These are phyloP conservation scores for Fusarium nygamai DNA, from an alignment of 2,329 filamentous ascomycete species.

Conservation along the genomic window DNA sequence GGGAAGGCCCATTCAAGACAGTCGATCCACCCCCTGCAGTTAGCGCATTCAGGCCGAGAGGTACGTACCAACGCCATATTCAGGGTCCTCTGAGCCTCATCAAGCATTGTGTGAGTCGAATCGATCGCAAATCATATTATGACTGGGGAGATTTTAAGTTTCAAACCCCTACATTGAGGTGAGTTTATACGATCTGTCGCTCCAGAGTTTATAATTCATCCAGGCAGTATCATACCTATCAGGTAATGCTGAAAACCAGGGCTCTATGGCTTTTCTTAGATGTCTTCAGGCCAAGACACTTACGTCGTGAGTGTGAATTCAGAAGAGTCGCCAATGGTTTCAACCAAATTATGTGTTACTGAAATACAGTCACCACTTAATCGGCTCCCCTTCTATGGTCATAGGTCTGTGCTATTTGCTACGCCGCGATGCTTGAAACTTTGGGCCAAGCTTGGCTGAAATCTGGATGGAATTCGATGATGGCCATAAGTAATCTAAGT, in stretches of 20 bases:
- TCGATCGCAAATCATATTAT: not conserved
- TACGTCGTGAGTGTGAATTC: not conserved
- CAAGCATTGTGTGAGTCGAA: not conserved
- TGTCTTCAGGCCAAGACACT: not conserved
- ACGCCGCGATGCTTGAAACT: not conserved
- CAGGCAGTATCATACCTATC: not conserved
- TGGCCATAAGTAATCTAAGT: not conserved
- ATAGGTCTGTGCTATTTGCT: not conserved
- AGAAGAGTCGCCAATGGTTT: not conserved
- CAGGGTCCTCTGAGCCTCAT: constrained; percentile 23
- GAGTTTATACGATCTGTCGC: too few relatives aligned
- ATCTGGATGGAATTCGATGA: not conserved
- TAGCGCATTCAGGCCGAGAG: constrained; percentile 2
- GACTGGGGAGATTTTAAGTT: not conserved
- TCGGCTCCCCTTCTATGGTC: not conserved
- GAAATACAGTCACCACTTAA: not conserved
- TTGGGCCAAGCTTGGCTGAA: not conserved
- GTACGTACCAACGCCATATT: constrained; percentile 11
- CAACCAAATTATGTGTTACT: not conserved
- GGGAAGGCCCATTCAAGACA: constrained; percentile 23
- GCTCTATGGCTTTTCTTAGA: not conserved
- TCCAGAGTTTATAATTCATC: not conserved
- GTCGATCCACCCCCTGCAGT: constrained; percentile 29
- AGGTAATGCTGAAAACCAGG: not conserved
- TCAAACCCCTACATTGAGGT: too few relatives aligned